Evolutionary conservation across 805 yeast species (phyloP).

Genomic region (Henningerozyma blattae): DNA sequence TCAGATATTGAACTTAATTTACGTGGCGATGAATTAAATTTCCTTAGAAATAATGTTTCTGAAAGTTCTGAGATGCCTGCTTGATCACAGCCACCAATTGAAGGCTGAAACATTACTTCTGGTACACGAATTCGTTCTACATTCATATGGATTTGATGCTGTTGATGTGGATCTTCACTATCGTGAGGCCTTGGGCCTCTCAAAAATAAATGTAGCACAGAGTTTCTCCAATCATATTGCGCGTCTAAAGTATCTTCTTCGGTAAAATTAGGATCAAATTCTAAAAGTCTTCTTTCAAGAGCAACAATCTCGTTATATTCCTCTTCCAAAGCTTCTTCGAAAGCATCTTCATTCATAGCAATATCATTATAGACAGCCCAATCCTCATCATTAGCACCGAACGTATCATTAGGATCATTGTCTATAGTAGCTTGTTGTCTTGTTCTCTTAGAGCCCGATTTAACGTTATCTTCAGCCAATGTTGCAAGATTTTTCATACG

Average conservation of each 20-base stretch:
- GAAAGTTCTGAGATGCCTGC: conserved; percentile 81
- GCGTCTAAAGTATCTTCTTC: conserved; percentile 76
- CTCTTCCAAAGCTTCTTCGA: conserved; percentile 66
- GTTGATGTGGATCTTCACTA: conserved; percentile 70
- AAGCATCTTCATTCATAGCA: conserved; percentile 49
- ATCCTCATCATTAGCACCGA: conserved; percentile 92
- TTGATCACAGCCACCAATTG: conserved; percentile 90
- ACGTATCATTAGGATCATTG: conserved; percentile 85
- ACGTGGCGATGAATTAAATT: conserved; percentile 46
- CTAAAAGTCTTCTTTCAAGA: conserved; percentile 65
- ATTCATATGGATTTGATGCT: conserved; percentile 83
- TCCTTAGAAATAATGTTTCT: conserved; percentile 49
- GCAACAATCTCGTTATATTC: conserved; percentile 47
- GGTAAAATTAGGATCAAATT: conserved; percentile 75
- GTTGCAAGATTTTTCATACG: conserved; percentile 87
- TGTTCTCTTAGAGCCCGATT: conserved; percentile 32
- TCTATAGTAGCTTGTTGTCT: conserved; percentile 60
- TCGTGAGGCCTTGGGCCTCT: conserved; percentile 87
- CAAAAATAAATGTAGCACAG: conserved; percentile 67
- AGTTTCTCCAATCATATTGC: conserved; percentile 75
- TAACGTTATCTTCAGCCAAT: conserved; percentile 58
- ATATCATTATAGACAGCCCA: conserved; percentile 88
- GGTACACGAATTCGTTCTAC: conserved; percentile 88
- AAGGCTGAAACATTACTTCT: conserved; percentile 84
- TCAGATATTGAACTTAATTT: conserved; percentile 24